A percentile compares a stretch with the other conserved stretches of the same genome.
Conservation (phyloP, 257 asterid species). For the Vinca minor region DNA sequence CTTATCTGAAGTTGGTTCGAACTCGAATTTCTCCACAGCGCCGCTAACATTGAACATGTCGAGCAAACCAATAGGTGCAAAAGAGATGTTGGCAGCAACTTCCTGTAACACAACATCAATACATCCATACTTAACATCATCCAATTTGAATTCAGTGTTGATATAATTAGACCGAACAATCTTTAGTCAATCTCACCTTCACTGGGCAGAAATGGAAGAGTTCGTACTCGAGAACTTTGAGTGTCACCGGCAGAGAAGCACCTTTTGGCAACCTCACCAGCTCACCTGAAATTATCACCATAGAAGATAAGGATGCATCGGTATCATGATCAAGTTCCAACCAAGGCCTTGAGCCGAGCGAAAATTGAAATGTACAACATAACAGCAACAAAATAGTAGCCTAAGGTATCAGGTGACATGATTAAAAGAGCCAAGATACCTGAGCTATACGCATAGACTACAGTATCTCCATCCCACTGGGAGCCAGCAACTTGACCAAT, state of each 20-base stretch:
- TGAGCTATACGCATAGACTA: conserved; percentile 59
- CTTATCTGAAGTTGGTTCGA: conserved; percentile 24
- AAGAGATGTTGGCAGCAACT: conserved; percentile 33
- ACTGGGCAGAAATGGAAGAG: conserved; percentile 85
- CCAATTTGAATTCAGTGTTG: neutral
- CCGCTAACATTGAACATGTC: conserved; percentile 87
- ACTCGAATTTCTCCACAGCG: conserved; percentile 60
- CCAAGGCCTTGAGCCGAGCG: neutral
- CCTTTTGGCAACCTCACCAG: conserved; percentile 54
- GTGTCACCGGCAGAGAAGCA: conserved; percentile 75
- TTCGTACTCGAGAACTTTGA: conserved; percentile 74
- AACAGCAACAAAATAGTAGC: neutral
- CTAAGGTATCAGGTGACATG: neutral
- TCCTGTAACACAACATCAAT: conserved; percentile 32
- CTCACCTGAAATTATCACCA: conserved; percentile 30
- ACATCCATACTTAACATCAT: neutral
- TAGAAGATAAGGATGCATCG: neutral
- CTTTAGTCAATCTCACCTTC: conserved; percentile 40
- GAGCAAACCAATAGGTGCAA: conserved; percentile 84
- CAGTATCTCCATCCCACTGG: conserved; percentile 69
- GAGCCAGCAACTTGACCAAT: conserved; percentile 63
- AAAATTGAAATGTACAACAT: neutral
- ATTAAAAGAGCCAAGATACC: conserved; percentile 18
- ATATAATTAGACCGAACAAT: neutral
- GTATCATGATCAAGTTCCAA: too few species aligned